Conservation (phyloP, 257 asterid species). For the Solanum rostratum region DNA sequence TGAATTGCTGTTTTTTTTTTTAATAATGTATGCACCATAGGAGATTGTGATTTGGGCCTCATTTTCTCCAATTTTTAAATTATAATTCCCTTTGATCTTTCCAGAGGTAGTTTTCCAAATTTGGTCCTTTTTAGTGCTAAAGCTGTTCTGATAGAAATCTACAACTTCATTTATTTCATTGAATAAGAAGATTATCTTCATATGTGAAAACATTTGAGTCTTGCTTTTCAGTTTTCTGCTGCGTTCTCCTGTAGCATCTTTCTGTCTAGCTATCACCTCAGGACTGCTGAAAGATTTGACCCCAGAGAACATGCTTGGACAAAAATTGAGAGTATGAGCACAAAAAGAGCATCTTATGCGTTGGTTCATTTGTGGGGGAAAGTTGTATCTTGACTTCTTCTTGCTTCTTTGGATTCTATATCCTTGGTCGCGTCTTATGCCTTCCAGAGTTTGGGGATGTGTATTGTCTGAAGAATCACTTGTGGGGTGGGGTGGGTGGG, state of each 20-base stretch:
- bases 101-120: neutral
- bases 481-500: neutral
- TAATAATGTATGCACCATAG: neutral
- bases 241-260: neutral
- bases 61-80: neutral
- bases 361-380: conserved; percentile 53
- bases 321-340: too few species aligned
- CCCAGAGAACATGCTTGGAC: too few species aligned
- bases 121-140: neutral
- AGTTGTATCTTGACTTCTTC: conserved; percentile 34
- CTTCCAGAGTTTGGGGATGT: neutral
- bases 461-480: neutral
- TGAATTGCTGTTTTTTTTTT: neutral
- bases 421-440: neutral
- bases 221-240: neutral
- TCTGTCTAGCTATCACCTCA: neutral
- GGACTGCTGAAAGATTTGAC: conserved; percentile 15
- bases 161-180: too few species aligned
- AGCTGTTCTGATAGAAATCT: neutral
- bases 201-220: neutral
- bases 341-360: conserved; percentile 38
- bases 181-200: neutral
- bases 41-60: neutral
- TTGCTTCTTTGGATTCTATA: neutral
- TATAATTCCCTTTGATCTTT: neutral